Conservation (phyloP, 805 yeast species). For the Kodamaea laetipori region DNA sequence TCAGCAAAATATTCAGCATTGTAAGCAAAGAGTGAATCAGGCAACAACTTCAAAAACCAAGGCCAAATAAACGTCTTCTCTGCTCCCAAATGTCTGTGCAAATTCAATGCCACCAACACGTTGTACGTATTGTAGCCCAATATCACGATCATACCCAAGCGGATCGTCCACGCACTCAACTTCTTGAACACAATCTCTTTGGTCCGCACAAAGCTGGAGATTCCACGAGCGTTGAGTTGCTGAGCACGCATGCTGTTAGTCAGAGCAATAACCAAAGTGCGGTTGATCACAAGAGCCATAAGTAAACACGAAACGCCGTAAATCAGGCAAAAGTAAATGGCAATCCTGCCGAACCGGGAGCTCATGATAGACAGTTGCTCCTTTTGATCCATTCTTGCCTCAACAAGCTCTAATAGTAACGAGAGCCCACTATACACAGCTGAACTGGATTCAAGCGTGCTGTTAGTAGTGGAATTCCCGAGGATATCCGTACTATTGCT, state of each 20-base stretch:
- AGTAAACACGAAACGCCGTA: slow-evolving; percentile 41
- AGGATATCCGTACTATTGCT: background rate
- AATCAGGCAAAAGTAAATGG: slow-evolving; percentile 37
- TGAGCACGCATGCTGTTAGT: slow-evolving; percentile 30
- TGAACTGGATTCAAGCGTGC: background rate
- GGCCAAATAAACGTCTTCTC: slow-evolving; percentile 5
- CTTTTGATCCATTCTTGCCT: slow-evolving; percentile 16
- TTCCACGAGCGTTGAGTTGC: slow-evolving; percentile 11
- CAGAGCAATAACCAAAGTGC: slow-evolving; percentile 42
- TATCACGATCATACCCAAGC: slow-evolving; percentile 30
- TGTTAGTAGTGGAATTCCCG: slow-evolving; percentile 1
- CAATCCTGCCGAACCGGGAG: slow-evolving; percentile 22
- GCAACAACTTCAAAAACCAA: slow-evolving; percentile 13
- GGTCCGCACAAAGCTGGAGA: background rate
- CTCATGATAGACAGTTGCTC: slow-evolving; percentile 13
- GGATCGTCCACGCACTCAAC: slow-evolving; percentile 26
- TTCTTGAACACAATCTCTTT: slow-evolving; percentile 17
- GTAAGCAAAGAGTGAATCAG: slow-evolving; percentile 27
- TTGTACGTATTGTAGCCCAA: slow-evolving; percentile 27
- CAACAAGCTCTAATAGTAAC: slow-evolving; percentile 11
- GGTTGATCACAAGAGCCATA: slow-evolving; percentile 40
- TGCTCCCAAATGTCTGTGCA: slow-evolving; percentile 22
- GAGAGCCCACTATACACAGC: background rate
- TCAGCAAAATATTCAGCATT: slow-evolving; percentile 22
- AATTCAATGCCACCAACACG: slow-evolving; percentile 36